Conservation (phyloP, 2,329 filamentous ascomycete species). For the Sporothrix euskadiensis region DNA sequence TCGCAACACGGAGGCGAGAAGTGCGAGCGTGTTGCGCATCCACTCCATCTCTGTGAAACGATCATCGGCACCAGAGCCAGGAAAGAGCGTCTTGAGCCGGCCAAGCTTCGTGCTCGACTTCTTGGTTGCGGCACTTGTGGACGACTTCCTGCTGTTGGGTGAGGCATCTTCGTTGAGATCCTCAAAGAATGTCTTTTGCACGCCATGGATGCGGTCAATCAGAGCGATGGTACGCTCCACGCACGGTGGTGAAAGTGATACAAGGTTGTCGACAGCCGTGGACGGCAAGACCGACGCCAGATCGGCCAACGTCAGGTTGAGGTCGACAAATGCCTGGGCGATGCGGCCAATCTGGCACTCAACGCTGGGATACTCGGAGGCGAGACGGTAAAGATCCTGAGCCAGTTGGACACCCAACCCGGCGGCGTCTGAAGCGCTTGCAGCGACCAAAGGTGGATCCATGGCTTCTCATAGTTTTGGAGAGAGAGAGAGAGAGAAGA, state of each 20-base stretch:
- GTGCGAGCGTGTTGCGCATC: constrained; percentile 31
- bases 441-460: constrained; percentile 28
- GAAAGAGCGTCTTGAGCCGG: constrained; percentile 30
- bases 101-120: constrained; percentile 24
- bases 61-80: constrained; percentile 22
- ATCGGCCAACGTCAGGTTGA: constrained; percentile 31
- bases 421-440: constrained; percentile 30
- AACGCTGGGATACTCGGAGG: constrained; percentile 26
- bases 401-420: constrained; percentile 30
- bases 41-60: constrained; percentile 32
- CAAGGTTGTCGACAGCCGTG: background rate
- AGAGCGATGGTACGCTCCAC: constrained; percentile 21
- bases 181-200: constrained; percentile 24
- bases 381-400: constrained; percentile 31
- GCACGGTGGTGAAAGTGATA: constrained; percentile 7
- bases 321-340: constrained; percentile 31
- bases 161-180: constrained; percentile 12
- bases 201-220: constrained; percentile 27
- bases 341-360: constrained; percentile 31
- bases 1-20: constrained; percentile 26
- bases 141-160: constrained; percentile 9
- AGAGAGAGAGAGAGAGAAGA: background rate
- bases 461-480: constrained; percentile 27
- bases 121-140: constrained; percentile 16
- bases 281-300: constrained; percentile 24